A percentile compares a stretch with the other conserved stretches of the same genome.
Evolutionary conservation across 108 stramenopile genomes (phyloP).

Genomic region (Pelagomonas calceolata): DNA sequence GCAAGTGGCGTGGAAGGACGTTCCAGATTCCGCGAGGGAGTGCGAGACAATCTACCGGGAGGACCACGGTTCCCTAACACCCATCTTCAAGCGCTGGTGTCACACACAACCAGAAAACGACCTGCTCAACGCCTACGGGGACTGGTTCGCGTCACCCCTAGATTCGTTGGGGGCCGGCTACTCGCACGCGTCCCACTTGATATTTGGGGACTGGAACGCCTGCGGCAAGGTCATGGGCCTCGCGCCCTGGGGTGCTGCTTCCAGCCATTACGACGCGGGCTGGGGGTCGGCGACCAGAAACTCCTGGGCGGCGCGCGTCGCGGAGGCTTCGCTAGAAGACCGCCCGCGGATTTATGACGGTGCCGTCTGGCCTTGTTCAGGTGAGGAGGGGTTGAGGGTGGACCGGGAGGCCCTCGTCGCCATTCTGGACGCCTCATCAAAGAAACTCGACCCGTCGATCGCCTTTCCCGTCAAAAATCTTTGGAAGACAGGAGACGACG

Average conservation of each 20-base stretch:
- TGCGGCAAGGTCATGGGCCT: constrained; percentile 92
- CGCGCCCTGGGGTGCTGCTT: constrained; percentile 54
- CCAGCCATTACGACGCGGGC: not conserved
- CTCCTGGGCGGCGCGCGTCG: not conserved
- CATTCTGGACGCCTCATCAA: not conserved
- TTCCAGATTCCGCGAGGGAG: constrained; percentile 24
- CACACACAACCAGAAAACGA: constrained; percentile 72
- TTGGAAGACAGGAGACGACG: not conserved
- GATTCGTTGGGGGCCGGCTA: constrained; percentile 86
- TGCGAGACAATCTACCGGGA: constrained; percentile 22
- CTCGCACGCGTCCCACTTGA: constrained; percentile 74
- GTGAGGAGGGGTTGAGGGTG: constrained; percentile 7
- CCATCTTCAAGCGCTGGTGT: constrained; percentile 26
- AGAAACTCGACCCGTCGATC: too few relatives aligned
- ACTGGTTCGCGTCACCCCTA: constrained; percentile 41
- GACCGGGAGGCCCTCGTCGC: constrained; percentile 18
- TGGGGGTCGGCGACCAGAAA: not conserved
- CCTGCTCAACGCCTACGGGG: not conserved
- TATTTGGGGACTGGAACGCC: constrained; percentile 92
- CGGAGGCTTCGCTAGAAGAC: not conserved
- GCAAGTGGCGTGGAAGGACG: constrained; percentile 13
- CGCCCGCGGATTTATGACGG: constrained; percentile 4
- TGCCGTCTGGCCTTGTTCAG: constrained; percentile 11
- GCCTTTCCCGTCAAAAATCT: not conserved
- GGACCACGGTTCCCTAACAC: not conserved